These are phyloP conservation scores for Spergularia bocconei DNA, from an alignment of 148 eudicot genomes.

Conservation along the genomic window DNA sequence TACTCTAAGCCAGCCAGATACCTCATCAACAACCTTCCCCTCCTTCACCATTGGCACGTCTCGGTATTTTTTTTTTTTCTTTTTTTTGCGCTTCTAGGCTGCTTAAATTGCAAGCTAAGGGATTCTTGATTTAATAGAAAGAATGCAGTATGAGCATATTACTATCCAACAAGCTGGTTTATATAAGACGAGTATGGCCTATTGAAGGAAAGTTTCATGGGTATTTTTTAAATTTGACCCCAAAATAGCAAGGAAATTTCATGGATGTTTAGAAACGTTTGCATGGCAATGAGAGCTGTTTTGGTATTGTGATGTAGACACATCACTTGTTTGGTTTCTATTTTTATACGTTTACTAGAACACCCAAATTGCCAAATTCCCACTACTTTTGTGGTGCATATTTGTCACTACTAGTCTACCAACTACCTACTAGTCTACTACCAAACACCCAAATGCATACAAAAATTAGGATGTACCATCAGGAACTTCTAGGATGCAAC, in stretches of 20 bases:
- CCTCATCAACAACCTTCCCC: slow-evolving; percentile 49
- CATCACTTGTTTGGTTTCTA: background rate
- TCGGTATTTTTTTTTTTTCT: too few relatives aligned
- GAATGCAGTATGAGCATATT: background rate
- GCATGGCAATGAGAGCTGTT: background rate
- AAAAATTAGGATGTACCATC: too few relatives aligned
- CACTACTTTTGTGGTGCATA: too few relatives aligned
- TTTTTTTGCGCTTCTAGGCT: background rate
- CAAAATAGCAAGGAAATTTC: slow-evolving; percentile 20
- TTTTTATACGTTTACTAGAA: background rate
- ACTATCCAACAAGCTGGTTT: background rate
- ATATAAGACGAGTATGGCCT: background rate
- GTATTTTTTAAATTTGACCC: too few relatives aligned
- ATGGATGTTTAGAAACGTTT: background rate
- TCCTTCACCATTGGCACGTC: slow-evolving; percentile 26
- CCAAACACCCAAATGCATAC: too few relatives aligned
- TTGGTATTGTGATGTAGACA: background rate
- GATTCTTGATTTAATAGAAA: background rate
- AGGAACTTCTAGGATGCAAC: too few relatives aligned
- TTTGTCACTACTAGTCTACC: too few relatives aligned
- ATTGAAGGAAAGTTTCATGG: background rate
- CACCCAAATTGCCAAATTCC: background rate
- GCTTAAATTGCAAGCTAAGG: background rate
- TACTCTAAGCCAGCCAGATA: slow-evolving; percentile 79
- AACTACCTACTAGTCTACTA: too few relatives aligned